Base-by-base conservation (phyloP, 345 rosid species). In the Heritiera fomes region DNA sequence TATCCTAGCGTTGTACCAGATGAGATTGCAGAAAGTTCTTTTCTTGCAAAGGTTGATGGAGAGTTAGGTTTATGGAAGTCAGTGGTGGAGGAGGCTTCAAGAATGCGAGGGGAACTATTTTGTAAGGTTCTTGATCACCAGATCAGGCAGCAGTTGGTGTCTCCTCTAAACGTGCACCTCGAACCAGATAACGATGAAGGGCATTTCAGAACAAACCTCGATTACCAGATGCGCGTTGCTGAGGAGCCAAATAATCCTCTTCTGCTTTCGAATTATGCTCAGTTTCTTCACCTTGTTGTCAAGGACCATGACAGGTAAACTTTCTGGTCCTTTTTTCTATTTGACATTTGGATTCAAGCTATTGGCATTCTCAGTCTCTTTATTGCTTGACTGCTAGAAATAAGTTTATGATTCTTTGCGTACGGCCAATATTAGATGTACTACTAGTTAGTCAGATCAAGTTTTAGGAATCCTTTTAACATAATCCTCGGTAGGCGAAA, bases 211-310 rank as follows among this genome's bases (percentile, higher is more conserved):
- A 91, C 92, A 11, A 87, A 87, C 81, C 84, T 91, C 50, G 40
- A 87, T 5, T 90, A 91, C 67, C 93, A 93, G 62, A 86, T 87
- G 82, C 68, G 83, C 46, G 34, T 91, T 46, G 87, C 90, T 4
- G 86, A 85, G 81, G 95, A 93, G 72, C 97, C 98, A 2, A 60
- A 80, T 56, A 89, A 87, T 75, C 80, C 88, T 55, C 87, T 93
- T 67, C 82, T 93, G 70, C 86, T 92, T 3, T 75, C 84, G 17
- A 94, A 93, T 83, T 94, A 91, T 71, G 98, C 94, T 4, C 94
- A 84, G 84, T 94, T 91, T 73, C 94, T 90, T 68, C 82, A 71
- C 88, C 84, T 84, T 6, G 91, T 90, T 13, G 60, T 81, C 74
- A 87, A 60, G 32, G 92, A 90, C 80, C 82, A 87, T 73, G 88